phyloP scores from a whole-genome alignment of 2,329 filamentous ascomycete genomes.

The Venturia carpophila region DNA sequence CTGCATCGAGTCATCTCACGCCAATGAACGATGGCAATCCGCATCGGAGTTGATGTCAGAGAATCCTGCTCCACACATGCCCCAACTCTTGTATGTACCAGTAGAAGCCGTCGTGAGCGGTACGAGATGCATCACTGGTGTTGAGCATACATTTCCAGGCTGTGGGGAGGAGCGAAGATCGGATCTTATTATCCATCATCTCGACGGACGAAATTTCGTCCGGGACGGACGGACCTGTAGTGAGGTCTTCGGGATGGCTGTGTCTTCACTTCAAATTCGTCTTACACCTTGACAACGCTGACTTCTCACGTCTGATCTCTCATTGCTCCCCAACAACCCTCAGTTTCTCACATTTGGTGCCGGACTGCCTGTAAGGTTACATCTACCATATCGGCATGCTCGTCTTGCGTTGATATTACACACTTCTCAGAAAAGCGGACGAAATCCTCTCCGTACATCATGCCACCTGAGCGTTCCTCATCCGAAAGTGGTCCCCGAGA shows the following conservation, averaged over 20 bases:
- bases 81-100: no score
- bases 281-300: neutral
- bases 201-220: neutral
- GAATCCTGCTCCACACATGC: no score
- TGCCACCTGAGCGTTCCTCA: conserved; percentile 16
- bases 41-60: neutral
- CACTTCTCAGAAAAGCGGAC: neutral
- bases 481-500: conserved; percentile 12
- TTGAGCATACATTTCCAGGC: neutral
- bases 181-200: neutral
- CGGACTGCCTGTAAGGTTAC: neutral
- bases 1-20: neutral
- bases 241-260: neutral
- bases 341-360: neutral
- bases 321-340: neutral
- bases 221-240: neutral
- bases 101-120: no score
- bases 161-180: neutral
- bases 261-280: neutral
- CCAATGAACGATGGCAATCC: no score
- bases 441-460: neutral
- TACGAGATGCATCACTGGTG: neutral
- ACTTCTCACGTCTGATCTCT: neutral
- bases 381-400: neutral
- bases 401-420: neutral